A percentile compares a stretch with the other conserved stretches of the same genome.
phyloP scores from a whole-genome alignment of 495 filamentous ascomycete species.

The Pyronema domesticum region DNA sequence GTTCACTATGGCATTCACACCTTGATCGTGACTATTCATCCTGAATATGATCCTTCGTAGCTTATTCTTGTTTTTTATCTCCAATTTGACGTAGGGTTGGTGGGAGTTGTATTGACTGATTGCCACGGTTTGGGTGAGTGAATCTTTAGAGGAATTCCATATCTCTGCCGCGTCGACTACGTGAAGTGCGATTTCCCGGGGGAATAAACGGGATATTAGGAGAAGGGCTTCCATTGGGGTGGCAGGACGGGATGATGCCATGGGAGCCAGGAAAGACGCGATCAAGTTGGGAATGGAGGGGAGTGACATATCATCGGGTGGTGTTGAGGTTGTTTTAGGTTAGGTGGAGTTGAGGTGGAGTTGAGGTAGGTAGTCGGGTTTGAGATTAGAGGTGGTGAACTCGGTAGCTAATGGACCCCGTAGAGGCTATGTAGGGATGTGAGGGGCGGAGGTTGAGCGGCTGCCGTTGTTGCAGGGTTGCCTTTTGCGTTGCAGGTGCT shows the following conservation, averaged over 20 bases:
- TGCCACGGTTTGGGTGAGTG: not conserved
- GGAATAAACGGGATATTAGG: not conserved
- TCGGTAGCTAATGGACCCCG: too few species aligned
- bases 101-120: not conserved
- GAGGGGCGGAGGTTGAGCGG: too few species aligned
- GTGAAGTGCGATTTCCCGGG: not conserved
- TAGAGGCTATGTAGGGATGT: too few species aligned
- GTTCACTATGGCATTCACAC: not conserved
- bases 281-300: too few species aligned
- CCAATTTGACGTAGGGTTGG: not conserved
- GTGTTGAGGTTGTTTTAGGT: too few species aligned
- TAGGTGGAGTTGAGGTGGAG: too few species aligned
- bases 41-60: not conserved
- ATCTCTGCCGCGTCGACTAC: not conserved
- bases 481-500: too few species aligned
- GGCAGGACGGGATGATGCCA: not conserved
- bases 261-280: too few species aligned
- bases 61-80: not conserved
- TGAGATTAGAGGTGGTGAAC: too few species aligned
- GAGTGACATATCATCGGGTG: too few species aligned
- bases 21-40: not conserved
- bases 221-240: not conserved
- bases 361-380: too few species aligned
- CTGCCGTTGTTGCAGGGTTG: too few species aligned
- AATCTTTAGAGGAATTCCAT: not conserved